Evolutionary conservation across 176 grass and related monocot genomes (phyloP).

Genomic region (Musa troglodytarum): DNA sequence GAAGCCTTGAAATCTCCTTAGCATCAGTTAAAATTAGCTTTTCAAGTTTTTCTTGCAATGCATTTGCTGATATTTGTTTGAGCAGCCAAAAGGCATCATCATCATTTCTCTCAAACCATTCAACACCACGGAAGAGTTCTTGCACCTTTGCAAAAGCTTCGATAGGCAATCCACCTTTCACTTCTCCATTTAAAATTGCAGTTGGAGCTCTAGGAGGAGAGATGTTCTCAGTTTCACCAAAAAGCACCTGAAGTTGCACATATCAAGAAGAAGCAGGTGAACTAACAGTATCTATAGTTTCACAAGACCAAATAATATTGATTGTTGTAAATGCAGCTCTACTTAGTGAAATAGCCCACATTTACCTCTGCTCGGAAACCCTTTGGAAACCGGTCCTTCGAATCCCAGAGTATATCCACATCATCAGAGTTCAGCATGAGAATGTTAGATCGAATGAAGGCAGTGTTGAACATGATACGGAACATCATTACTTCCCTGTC

Average conservation of each 20-base stretch:
- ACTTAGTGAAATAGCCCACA: not conserved
- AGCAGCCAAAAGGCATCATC: slow-evolving; percentile 84
- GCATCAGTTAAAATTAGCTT: slow-evolving; percentile 83
- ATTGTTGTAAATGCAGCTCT: not conserved
- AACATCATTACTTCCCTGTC: slow-evolving; percentile 99
- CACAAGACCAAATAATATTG: not conserved
- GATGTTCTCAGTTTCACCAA: slow-evolving; percentile 76
- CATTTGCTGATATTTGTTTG: slow-evolving; percentile 86
- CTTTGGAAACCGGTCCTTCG: slow-evolving; percentile 68
- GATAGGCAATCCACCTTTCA: slow-evolving; percentile 90
- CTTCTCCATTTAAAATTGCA: slow-evolving; percentile 62
- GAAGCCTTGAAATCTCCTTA: slow-evolving; percentile 59
- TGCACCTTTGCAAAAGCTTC: slow-evolving; percentile 96
- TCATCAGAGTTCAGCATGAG: slow-evolving; percentile 89
- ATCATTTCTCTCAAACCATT: slow-evolving; percentile 81
- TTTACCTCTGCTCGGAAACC: slow-evolving; percentile 89
- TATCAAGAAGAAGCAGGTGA: not conserved
- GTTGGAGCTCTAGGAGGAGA: slow-evolving; percentile 75
- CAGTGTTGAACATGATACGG: slow-evolving; percentile 94
- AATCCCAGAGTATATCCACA: slow-evolving; percentile 92
- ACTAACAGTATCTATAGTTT: too few species aligned
- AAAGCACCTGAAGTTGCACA: slow-evolving; percentile 51
- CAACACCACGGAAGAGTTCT: slow-evolving; percentile 89
- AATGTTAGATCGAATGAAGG: slow-evolving; percentile 91
- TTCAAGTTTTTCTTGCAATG: slow-evolving; percentile 80